phyloP scores from a whole-genome alignment of 768 basidiomycete genomes.

The Tricholoma saponaceum region DNA sequence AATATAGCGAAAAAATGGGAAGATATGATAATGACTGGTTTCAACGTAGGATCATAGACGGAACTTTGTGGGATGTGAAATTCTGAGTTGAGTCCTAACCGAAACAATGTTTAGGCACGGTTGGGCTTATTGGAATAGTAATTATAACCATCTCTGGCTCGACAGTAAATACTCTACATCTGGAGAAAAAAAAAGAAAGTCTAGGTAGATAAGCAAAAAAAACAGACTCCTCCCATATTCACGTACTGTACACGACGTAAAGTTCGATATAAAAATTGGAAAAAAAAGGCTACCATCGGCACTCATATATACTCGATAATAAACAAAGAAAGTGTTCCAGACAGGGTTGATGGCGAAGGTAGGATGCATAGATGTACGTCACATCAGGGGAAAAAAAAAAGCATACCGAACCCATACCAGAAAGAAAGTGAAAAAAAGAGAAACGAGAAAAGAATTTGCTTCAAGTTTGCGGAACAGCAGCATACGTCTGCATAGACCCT shows the following conservation, averaged over 20 bases:
- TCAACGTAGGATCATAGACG: too few relatives aligned
- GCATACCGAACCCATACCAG: neutral
- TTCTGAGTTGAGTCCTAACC: too few relatives aligned
- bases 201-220: neutral
- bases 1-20: too few relatives aligned
- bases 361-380: neutral
- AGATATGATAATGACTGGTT: too few relatives aligned
- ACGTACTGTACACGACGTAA: neutral
- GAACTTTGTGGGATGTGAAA: too few relatives aligned
- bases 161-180: too few relatives aligned
- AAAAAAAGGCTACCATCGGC: neutral
- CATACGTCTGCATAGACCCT: conserved; percentile 9
- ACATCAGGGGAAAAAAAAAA: neutral
- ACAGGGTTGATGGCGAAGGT: neutral
- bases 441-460: neutral
- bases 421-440: neutral
- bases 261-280: too few relatives aligned
- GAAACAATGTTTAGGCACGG: too few relatives aligned
- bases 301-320: neutral
- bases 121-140: too few relatives aligned
- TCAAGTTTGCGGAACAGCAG: conserved; percentile 7
- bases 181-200: neutral
- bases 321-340: neutral
- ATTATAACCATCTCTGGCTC: too few relatives aligned
- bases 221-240: neutral